A percentile compares a stretch with the other conserved stretches of the same genome.
These are phyloP conservation scores for Neurospora sp. DNA, from an alignment of 495 filamentous ascomycete species.

Conservation along the genomic window DNA sequence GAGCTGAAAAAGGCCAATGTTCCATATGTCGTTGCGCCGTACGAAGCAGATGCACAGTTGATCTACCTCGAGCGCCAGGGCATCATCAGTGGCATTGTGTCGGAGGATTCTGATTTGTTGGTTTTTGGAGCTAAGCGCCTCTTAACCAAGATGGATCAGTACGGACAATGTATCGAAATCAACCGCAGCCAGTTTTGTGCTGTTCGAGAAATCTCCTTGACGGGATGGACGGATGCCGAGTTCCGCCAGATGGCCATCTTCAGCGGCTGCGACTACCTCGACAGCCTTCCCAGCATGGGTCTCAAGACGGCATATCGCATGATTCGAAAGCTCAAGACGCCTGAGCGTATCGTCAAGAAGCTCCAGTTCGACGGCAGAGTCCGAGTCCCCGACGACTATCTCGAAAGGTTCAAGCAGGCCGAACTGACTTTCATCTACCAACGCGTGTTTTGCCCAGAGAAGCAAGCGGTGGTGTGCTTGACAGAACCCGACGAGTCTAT, in stretches of 20 bases:
- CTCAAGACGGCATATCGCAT: conserved; percentile 87
- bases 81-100: conserved; percentile 75
- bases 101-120: conserved; percentile 92
- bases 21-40: conserved; percentile 88
- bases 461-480: conserved; percentile 58
- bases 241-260: conserved; percentile 95
- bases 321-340: conserved; percentile 77
- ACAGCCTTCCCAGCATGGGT: conserved; percentile 73
- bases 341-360: conserved; percentile 71
- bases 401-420: conserved; percentile 67
- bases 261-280: conserved; percentile 95
- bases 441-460: conserved; percentile 78
- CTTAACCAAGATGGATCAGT: conserved; percentile 87
- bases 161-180: conserved; percentile 88
- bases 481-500: conserved; percentile 51
- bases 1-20: conserved; percentile 72
- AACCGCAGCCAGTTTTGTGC: conserved; percentile 77
- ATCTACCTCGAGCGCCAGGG: conserved; percentile 85
- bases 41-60: conserved; percentile 94
- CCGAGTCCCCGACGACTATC: conserved; percentile 66
- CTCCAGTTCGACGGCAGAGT: conserved; percentile 80
- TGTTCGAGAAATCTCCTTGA: conserved; percentile 76
- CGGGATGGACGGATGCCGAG: conserved; percentile 83
- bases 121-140: conserved; percentile 89
- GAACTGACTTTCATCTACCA: conserved; percentile 91